Conservation (phyloP, 1,284 basidiomycete genomes). For the Xerocomus minutiporus region DNA sequence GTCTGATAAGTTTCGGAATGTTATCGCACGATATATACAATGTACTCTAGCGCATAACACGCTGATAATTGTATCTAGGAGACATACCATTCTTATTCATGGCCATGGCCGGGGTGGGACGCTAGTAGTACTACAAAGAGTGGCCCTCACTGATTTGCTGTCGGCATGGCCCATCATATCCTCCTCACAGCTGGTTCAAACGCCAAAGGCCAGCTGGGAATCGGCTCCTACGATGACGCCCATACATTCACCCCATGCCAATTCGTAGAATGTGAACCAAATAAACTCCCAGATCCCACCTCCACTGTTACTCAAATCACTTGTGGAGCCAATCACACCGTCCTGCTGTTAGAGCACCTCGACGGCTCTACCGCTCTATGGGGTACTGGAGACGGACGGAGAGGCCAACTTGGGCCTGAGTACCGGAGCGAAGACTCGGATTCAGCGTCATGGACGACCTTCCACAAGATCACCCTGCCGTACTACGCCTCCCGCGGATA, state of each 20-base stretch:
- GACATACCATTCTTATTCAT: too few species aligned
- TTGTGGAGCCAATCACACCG: slow-evolving; percentile 34
- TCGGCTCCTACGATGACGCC: slow-evolving; percentile 24
- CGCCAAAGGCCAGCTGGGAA: slow-evolving; percentile 32
- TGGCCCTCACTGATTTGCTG: too few species aligned
- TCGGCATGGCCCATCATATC: background rate
- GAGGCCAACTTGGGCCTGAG: slow-evolving; percentile 56
- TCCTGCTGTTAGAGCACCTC: slow-evolving; percentile 19
- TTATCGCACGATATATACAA: slow-evolving; percentile 12
- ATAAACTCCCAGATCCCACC: slow-evolving; percentile 12
- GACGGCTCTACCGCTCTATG: slow-evolving; percentile 44
- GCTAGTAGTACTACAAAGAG: too few species aligned
- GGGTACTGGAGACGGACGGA: slow-evolving; percentile 62
- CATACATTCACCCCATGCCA: slow-evolving; percentile 27
- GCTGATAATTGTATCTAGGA: background rate
- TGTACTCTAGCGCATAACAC: slow-evolving; percentile 17
- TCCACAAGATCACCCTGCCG: slow-evolving; percentile 44
- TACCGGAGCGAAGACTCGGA: background rate
- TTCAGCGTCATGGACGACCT: slow-evolving; percentile 32
- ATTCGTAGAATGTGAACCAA: slow-evolving; percentile 12
- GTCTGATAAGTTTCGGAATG: background rate
- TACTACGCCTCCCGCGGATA: slow-evolving; percentile 33
- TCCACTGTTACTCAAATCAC: slow-evolving; percentile 18
- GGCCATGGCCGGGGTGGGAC: too few species aligned
- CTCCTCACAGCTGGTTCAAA: slow-evolving; percentile 33